phyloP scores from a whole-genome alignment of 2,329 filamentous ascomycete species.

The Zymoseptoria brevis region DNA sequence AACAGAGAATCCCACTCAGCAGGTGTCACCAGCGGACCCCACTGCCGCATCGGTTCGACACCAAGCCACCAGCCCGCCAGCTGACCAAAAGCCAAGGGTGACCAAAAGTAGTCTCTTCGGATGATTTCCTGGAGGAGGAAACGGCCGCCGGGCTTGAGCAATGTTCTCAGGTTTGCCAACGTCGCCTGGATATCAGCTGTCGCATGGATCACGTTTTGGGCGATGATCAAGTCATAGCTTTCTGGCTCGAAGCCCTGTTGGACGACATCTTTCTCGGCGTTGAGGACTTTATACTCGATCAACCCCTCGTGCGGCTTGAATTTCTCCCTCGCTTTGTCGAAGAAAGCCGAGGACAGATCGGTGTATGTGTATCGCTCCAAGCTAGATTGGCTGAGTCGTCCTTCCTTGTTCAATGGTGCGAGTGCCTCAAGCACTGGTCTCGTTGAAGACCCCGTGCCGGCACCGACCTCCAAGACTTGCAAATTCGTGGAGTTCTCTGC shows the following conservation, averaged over 20 bases:
- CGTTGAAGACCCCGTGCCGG: neutral
- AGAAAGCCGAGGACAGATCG: too few species aligned
- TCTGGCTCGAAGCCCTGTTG: too few species aligned
- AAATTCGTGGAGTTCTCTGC: neutral
- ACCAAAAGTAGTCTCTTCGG: slow-evolving; percentile 1
- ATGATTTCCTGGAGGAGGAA: slow-evolving; percentile 12
- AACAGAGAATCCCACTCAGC: slow-evolving; percentile 3
- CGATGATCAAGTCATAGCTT: too few species aligned
- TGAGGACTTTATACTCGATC: too few species aligned
- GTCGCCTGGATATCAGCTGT: neutral
- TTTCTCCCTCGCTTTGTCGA: too few species aligned
- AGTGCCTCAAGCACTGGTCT: neutral
- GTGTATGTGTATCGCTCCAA: too few species aligned
- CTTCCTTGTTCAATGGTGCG: too few species aligned
- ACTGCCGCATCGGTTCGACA: slow-evolving; percentile 2
- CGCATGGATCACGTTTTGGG: too few species aligned
- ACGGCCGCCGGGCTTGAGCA: slow-evolving; percentile 20
- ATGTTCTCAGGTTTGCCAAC: slow-evolving; percentile 14
- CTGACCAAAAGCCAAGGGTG: slow-evolving; percentile 3
- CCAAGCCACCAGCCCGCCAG: slow-evolving; percentile 15
- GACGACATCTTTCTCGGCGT: too few species aligned
- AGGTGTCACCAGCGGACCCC: slow-evolving; percentile 1
- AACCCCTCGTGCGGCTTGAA: too few species aligned
- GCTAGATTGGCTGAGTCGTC: too few species aligned
- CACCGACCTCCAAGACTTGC: slow-evolving; percentile 1